Evolutionary conservation across 1,284 basidiomycete species (phyloP).

Genomic region (Phenoliferia sp.): DNA sequence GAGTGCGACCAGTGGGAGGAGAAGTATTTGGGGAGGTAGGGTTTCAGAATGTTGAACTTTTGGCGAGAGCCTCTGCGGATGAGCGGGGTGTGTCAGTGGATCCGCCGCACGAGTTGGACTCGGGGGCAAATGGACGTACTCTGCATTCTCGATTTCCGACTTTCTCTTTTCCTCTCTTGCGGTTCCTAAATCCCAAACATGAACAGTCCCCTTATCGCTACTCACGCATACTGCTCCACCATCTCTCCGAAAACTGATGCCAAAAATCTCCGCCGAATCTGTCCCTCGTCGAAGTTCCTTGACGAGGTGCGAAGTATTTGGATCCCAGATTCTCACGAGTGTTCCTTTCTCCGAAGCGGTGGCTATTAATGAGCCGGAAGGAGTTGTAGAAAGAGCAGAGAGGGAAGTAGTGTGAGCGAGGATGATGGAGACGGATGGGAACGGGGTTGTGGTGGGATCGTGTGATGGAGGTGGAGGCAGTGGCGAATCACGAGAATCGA

Average conservation of each 20-base stretch:
- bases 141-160: conserved; percentile 11
- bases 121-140: conserved; percentile 13
- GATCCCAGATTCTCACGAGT: conserved; percentile 83
- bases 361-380: conserved; percentile 82
- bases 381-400: conserved; percentile 79
- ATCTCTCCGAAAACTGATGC: conserved; percentile 61
- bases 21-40: conserved; percentile 77
- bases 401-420: conserved; percentile 90
- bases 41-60: conserved; percentile 36
- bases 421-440: conserved; percentile 57
- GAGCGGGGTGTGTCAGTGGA: background rate
- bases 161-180: conserved; percentile 26
- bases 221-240: conserved; percentile 69
- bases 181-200: conserved; percentile 71
- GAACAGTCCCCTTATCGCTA: conserved; percentile 96
- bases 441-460: conserved; percentile 21
- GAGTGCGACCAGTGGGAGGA: conserved; percentile 90
- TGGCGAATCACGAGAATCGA: conserved; percentile 45
- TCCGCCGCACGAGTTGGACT: too few relatives aligned
- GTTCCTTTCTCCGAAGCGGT: conserved; percentile 84
- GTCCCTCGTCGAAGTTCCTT: conserved; percentile 80
- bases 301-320: conserved; percentile 58
- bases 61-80: conserved; percentile 17
- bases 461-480: conserved; percentile 51
- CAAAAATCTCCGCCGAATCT: conserved; percentile 88